These are phyloP conservation scores for Podospora pseudopauciseta DNA, from an alignment of 495 filamentous ascomycete species.

Conservation along the genomic window DNA sequence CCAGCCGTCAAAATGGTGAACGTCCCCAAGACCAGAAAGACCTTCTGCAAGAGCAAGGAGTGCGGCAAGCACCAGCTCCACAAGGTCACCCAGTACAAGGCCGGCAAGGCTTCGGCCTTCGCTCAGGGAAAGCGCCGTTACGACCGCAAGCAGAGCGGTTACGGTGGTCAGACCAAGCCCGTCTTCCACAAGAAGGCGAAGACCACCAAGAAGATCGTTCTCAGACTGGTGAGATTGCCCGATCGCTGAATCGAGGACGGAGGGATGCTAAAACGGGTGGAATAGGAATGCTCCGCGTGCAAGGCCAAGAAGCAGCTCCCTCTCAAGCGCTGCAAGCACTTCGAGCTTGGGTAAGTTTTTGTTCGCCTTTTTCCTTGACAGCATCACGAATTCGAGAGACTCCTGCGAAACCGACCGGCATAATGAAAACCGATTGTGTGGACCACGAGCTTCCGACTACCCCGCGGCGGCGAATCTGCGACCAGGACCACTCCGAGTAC, in stretches of 20 bases:
- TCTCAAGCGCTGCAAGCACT: conserved; percentile 99
- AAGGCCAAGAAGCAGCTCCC: conserved; percentile 98
- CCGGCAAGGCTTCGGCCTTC: conserved; percentile 76
- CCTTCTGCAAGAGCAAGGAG: conserved; percentile 85
- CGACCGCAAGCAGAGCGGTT: conserved; percentile 99
- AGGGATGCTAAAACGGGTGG: conserved; percentile 21
- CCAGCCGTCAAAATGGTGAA: conserved; percentile 43
- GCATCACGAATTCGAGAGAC: conserved; percentile 15
- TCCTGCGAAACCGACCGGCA: conserved; percentile 9
- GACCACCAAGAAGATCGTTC: conserved; percentile 99
- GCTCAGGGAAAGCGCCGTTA: conserved; percentile 99
- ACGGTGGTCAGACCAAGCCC: conserved; percentile 99
- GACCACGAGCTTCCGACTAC: neutral
- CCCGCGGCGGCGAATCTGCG: neutral
- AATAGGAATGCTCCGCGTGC: conserved; percentile 91
- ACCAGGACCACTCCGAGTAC: neutral
- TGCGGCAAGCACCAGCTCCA: conserved; percentile 93
- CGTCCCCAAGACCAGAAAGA: conserved; percentile 45
- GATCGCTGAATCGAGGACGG: conserved; percentile 5
- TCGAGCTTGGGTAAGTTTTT: conserved; percentile 87
- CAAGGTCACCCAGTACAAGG: conserved; percentile 97
- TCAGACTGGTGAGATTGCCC: conserved; percentile 59
- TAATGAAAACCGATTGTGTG: neutral
- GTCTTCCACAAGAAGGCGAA: conserved; percentile 99
- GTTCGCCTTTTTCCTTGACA: conserved; percentile 6